Base-by-base conservation (phyloP, 768 basidiomycete genomes). In the Pseudohyphozyma bogoriensis region DNA sequence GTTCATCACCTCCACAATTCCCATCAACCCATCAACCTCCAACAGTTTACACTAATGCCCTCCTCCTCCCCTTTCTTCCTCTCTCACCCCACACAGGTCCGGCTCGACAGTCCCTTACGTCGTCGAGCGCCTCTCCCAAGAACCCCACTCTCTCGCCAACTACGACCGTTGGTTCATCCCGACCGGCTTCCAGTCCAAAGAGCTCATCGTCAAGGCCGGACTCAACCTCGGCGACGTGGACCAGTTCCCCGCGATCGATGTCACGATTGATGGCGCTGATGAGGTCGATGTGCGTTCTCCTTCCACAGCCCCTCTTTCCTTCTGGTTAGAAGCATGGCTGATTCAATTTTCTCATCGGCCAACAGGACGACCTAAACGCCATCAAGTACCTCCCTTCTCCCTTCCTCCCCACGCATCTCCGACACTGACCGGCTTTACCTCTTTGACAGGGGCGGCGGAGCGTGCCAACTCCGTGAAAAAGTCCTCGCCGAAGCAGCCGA, bases 241-340 rank as follows among this genome's bases (percentile, higher is more conserved):
- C 53, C 69, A 70, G 42, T 71, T 71, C 74, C 84, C 86, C 6
- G 77, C 78, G 2, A 85, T 97, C 56, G 95, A 99, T 69, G 88
- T 97, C n/a, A 96, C 92, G 1, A 83, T 99, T 45, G 95, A 99
- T 71, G 93, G 93, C 46, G 93, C 93, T 4, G 93, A 97, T 64
- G 93, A 96, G 89, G 87, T 74, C 13, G 52, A 70, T 40, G 62
- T 58, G 62, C 58, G 49, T 57, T 51, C 32, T 26, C 18, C 13
- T 12, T 40, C 12, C n/a, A n/a, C n/a, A n/a, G n/a, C n/a, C n/a
- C n/a, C n/a, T n/a, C n/a, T 13, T 28, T 9, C 24, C 13, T 32
- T 29, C 10, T 15, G 9, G 11, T n/a, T 7, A 18, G 22, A 50
- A n/a, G n/a, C n/a, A n/a, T n/a, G 1, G 45, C 24, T 49, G 36